Base-by-base conservation (phyloP, 1,284 basidiomycete genomes). In the Microbotryum silenes-acaulis region DNA sequence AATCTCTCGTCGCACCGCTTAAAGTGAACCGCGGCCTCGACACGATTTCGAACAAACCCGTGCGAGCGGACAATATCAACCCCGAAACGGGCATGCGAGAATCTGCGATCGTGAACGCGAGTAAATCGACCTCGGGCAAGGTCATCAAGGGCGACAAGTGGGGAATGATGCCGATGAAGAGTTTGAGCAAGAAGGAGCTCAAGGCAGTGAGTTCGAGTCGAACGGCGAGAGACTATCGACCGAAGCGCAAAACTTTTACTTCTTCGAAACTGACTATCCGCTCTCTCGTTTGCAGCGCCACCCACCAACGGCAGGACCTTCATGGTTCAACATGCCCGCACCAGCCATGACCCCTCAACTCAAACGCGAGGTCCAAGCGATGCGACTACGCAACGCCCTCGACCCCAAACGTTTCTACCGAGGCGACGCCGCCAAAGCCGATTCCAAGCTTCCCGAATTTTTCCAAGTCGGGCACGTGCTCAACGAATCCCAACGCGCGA, bases 381-480 rank as follows among this genome's bases (percentile, higher is more conserved):
- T 97, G 56, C 84, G 91, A 25, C 79, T 98, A 56, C 85, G 89
- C 53, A 94, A 94, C 74, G 87, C 92, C 60, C 81, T 98, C 44
- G 94, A 98, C 73, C 93, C 94, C 8, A 98, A 97, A 76, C 81
- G 92, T 42, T 97, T 97, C 79, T 93, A 97, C 79, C 92, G 79
- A 83, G 89, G 72, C 48, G 37, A 42, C 37, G 89, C 84, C 72
- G 89, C 88, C 49, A 85, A 87, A 76, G 85, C 66, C 60, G 77
- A 75, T 73, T 74, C 64, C 66, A 77, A 86, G 64, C 78, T 93
- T 27, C 92, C 87, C 16, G 92, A 92, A 75, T 85, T 86, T 70
- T 94, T 96, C 76, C 89, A 89, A 29, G 91, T 97, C 72, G 94
- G 94, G 42, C 91, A 86, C 49, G 84, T 97, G 71, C 74, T 96